Percentiles rank a stretch among this genome's conserved stretches.
Conservation (phyloP, 139 green algal genomes). For the Zygnema cylindricum region DNA sequence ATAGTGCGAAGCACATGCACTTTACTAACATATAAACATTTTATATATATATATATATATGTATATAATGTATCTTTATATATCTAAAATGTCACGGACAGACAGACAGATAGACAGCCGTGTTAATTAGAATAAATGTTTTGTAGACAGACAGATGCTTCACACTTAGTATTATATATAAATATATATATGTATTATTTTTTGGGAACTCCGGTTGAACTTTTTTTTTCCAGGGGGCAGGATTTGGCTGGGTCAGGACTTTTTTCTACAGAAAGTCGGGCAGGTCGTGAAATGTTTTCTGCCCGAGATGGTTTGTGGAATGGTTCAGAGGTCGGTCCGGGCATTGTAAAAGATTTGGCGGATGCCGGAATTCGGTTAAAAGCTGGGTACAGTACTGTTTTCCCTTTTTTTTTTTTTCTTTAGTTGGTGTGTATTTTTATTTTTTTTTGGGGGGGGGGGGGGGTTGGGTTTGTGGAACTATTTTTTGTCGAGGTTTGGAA, state of each 20-base stretch:
- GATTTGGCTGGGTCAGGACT: background rate
- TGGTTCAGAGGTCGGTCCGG: background rate
- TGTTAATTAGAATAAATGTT: background rate
- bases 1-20: background rate
- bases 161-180: too few relatives aligned
- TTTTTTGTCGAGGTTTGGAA: background rate
- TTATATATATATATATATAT: constrained; percentile 10
- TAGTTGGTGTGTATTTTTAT: background rate
- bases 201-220: background rate
- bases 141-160: too few relatives aligned
- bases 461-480: background rate
- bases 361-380: constrained; percentile 18
- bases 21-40: constrained; percentile 4
- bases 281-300: background rate
- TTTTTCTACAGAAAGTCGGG: background rate
- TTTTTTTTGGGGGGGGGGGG: background rate
- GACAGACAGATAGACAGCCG: background rate
- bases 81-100: background rate
- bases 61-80: background rate
- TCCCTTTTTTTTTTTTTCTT: constrained; percentile 8
- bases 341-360: constrained; percentile 3
- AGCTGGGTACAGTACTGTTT: constrained; percentile 11
- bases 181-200: background rate
- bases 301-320: too few relatives aligned
- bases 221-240: too few relatives aligned